Evolutionary conservation across 1,284 basidiomycete genomes (phyloP), one percentile per base, ranked within the genome.

Genomic region (Kwoniella shivajii): DNA sequence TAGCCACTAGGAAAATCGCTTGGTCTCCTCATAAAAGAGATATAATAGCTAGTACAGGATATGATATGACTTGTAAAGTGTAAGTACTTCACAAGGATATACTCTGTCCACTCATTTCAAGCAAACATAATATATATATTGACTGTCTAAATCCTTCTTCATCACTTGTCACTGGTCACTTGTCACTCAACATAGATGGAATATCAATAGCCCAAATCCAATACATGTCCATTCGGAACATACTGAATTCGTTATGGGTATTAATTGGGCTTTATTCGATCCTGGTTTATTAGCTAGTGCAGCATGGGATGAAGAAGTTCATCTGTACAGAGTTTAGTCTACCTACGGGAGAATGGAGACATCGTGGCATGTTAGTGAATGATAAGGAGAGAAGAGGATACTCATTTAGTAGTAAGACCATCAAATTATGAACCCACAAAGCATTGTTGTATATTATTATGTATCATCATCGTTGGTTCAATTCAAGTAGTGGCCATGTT

Each of bases 1-100:
- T 82, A 51, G 81, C 82, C 0, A 76, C 82, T 20, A 72, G 82
- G 16, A 76, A 78, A 52, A 78, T 84, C 6, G 77, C 78, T 50
- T 73, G 77, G 75, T 68, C 73, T 36, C 81, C 87, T 20, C 86
- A 88, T 73, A 79, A 83, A n/a, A 79, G 87, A 2, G 87, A 91
- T 65, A 69, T 93, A 9, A 78, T 98, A 5, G 71, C 69, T 5
- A 63, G 61, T 18, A 61, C 63, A 27, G 67, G 66, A 63, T 99
- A 98, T 77, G 95, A 99, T 74, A 99, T 98, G 95, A 92, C 91
- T 1, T 92, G 89, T 74, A 82, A 91, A 76, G 82, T 94, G 85
- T 97, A 81, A 78, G 88, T 84, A 13, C 3, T n/a, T 6, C 31
- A n/a, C 10, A n/a, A 11, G 11, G 27, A 31, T 26, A 3, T 24